These are phyloP conservation scores for Chloranthus sessilifolius DNA, from an alignment of 164 flowering plant genomes.

Conservation along the genomic window DNA sequence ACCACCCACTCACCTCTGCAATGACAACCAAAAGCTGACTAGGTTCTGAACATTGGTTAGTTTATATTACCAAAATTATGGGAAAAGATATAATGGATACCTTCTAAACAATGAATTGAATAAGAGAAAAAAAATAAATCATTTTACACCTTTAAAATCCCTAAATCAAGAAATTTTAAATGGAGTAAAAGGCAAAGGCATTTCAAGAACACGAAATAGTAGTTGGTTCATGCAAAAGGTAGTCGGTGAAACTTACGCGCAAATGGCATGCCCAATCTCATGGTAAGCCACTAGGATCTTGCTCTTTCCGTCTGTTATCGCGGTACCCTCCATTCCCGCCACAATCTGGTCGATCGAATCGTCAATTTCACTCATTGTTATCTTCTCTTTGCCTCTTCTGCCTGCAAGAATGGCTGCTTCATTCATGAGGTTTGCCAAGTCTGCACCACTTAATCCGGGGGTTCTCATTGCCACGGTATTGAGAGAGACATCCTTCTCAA, in stretches of 20 bases:
- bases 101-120: too few relatives aligned
- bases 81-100: too few relatives aligned
- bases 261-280: slow-evolving; percentile 69
- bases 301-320: slow-evolving; percentile 77
- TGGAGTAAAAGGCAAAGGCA: not conserved
- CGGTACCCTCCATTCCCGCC: slow-evolving; percentile 80
- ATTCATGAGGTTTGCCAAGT: slow-evolving; percentile 74
- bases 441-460: slow-evolving; percentile 79
- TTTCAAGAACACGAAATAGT: not conserved
- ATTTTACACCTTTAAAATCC: too few relatives aligned
- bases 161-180: too few relatives aligned
- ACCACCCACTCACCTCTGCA: too few relatives aligned
- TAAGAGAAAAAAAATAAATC: too few relatives aligned
- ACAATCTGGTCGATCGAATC: slow-evolving; percentile 71
- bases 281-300: slow-evolving; percentile 74
- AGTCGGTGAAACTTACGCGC: slow-evolving; percentile 45
- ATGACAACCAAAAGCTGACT: too few relatives aligned
- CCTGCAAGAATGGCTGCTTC: slow-evolving; percentile 87
- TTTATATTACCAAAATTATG: too few relatives aligned
- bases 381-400: slow-evolving; percentile 56
- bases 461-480: slow-evolving; percentile 65
- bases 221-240: too few relatives aligned
- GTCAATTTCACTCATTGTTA: slow-evolving; percentile 54
- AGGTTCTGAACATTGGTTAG: too few relatives aligned
- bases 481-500: slow-evolving; percentile 48